Percentiles rank a stretch among this genome's conserved stretches.
phyloP scores from a whole-genome alignment of 768 basidiomycete species.

The Cyathus striatus region DNA sequence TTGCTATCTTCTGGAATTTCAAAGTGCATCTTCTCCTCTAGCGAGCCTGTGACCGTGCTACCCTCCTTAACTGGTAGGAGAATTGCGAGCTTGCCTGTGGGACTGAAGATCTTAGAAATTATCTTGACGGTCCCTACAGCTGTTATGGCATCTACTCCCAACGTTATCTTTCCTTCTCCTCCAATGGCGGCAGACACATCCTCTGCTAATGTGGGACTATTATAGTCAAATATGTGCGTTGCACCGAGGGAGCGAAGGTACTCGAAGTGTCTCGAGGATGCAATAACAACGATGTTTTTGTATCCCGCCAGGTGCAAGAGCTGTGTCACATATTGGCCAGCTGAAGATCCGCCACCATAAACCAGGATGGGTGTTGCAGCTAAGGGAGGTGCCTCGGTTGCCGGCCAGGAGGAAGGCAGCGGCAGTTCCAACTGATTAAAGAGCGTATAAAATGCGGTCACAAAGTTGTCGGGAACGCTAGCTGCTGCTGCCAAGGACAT shows the following conservation, averaged over 20 bases:
- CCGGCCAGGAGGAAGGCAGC: slow-evolving; percentile 24
- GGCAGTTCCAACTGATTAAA: slow-evolving; percentile 34
- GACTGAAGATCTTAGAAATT: slow-evolving; percentile 30
- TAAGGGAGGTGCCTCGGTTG: slow-evolving; percentile 18
- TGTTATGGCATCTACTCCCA: slow-evolving; percentile 35
- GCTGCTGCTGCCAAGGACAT: slow-evolving; percentile 13
- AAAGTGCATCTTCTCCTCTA: slow-evolving; percentile 21
- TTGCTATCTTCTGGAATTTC: slow-evolving; percentile 28
- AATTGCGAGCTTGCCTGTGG: slow-evolving; percentile 34
- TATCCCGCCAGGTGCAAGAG: slow-evolving; percentile 38
- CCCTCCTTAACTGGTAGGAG: slow-evolving; percentile 44
- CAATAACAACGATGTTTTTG: slow-evolving; percentile 35
- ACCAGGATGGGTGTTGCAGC: slow-evolving; percentile 32
- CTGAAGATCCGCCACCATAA: slow-evolving; percentile 38
- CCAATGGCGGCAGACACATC: slow-evolving; percentile 27
- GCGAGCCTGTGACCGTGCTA: slow-evolving; percentile 23
- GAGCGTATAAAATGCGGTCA: slow-evolving; percentile 34
- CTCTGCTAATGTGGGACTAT: slow-evolving; percentile 25
- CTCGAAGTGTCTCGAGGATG: slow-evolving; percentile 31
- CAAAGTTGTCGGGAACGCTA: slow-evolving; percentile 36
- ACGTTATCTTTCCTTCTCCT: slow-evolving; percentile 22
- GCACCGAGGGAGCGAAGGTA: slow-evolving; percentile 36
- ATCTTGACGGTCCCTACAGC: slow-evolving; percentile 27
- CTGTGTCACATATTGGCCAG: slow-evolving; percentile 31
- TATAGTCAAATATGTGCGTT: slow-evolving; percentile 34